phyloP scores from a whole-genome alignment of 2,329 filamentous ascomycete genomes.

The Fusarium sp. region DNA sequence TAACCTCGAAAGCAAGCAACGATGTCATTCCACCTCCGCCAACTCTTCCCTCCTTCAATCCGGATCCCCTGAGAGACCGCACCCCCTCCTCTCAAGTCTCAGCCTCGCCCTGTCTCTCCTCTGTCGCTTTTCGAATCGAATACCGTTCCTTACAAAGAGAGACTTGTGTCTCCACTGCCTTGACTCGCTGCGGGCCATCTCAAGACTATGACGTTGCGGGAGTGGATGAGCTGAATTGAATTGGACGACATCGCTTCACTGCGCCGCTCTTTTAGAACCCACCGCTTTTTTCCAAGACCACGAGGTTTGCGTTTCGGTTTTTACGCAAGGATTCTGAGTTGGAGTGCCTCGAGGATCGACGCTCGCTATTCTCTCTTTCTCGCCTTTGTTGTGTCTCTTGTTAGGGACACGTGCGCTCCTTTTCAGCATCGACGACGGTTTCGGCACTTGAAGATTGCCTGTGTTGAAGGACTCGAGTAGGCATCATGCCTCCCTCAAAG shows the following conservation, averaged over 20 bases:
- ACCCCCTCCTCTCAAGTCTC: constrained; percentile 18
- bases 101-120: constrained; percentile 28
- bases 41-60: constrained; percentile 43
- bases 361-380: constrained; percentile 30
- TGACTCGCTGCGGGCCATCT: constrained; percentile 16
- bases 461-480: neutral
- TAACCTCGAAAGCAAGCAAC: constrained; percentile 33
- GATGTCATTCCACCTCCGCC: constrained; percentile 45
- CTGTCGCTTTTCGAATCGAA: constrained; percentile 5
- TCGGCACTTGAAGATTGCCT: neutral
- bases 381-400: constrained; percentile 19
- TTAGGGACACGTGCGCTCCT: constrained; percentile 39
- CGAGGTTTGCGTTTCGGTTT: neutral
- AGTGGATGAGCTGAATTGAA: constrained; percentile 41
- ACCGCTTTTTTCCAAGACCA: constrained; percentile 4
- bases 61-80: constrained; percentile 30
- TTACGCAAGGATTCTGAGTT: neutral
- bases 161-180: constrained; percentile 19
- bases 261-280: constrained; percentile 19
- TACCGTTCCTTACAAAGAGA: constrained; percentile 25
- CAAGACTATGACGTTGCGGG: constrained; percentile 44
- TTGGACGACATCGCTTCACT: constrained; percentile 28
- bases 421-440: constrained; percentile 14
- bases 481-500: constrained; percentile 53
- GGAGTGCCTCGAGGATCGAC: constrained; percentile 14